These are phyloP conservation scores for Nannochloris sp. DNA, from an alignment of 139 green algal genomes.

Conservation along the genomic window DNA sequence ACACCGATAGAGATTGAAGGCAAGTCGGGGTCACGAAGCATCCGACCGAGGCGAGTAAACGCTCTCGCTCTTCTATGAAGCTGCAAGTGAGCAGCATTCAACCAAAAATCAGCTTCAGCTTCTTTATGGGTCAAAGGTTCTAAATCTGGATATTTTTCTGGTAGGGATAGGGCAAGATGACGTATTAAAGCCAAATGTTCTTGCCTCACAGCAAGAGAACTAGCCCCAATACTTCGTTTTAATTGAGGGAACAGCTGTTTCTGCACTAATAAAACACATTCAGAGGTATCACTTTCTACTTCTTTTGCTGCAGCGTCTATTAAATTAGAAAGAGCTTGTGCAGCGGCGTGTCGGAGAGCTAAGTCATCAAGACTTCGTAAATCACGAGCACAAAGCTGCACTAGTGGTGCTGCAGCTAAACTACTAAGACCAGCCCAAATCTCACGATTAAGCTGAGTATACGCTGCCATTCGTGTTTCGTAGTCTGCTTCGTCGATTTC, in stretches of 20 bases:
- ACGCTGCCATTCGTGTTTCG: constrained; percentile 54
- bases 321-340: constrained; percentile 33
- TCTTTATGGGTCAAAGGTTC: constrained; percentile 42
- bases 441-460: constrained; percentile 31
- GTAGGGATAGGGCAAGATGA: constrained; percentile 30
- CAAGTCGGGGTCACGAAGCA: not conserved
- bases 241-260: constrained; percentile 49
- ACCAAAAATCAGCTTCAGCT: constrained; percentile 64
- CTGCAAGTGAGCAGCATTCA: constrained; percentile 79
- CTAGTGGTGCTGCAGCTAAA: constrained; percentile 38
- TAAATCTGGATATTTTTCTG: constrained; percentile 49
- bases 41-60: constrained; percentile 4
- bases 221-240: constrained; percentile 32
- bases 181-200: constrained; percentile 69
- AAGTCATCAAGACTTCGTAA: constrained; percentile 46
- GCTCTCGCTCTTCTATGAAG: constrained; percentile 56
- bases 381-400: constrained; percentile 55
- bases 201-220: constrained; percentile 55
- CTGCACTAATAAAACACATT: constrained; percentile 21
- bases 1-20: constrained; percentile 11
- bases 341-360: constrained; percentile 58
- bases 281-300: not conserved
- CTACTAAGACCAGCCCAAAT: constrained; percentile 34
- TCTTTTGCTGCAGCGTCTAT: constrained; percentile 21
- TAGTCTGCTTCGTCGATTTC: constrained; percentile 56